Percentiles rank a stretch among this genome's conserved stretches.
Conservation (phyloP, 352 stramenopile genomes). For the Nothophytophthora sp. region DNA sequence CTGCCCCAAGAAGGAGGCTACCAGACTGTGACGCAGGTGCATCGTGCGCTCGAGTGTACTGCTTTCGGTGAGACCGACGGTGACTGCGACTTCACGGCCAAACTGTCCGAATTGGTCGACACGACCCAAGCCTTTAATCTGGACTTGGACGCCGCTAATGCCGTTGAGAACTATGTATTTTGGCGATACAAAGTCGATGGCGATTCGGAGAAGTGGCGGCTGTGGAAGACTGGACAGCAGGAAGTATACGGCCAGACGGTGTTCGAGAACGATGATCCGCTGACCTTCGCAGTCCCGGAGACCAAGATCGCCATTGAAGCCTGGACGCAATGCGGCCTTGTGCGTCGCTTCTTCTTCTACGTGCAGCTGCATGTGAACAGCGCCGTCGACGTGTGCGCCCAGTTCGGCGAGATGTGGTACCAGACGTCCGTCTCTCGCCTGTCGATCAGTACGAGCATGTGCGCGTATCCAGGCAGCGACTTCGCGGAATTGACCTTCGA, state of each 20-base stretch:
- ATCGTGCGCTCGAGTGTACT: slow-evolving; percentile 55
- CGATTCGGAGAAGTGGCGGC: slow-evolving; percentile 34
- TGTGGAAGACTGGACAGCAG: slow-evolving; percentile 38
- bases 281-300: slow-evolving; percentile 40
- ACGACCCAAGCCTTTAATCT: slow-evolving; percentile 26
- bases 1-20: slow-evolving; percentile 38
- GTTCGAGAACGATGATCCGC: slow-evolving; percentile 20
- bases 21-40: slow-evolving; percentile 61
- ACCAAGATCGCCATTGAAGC: slow-evolving; percentile 58
- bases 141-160: not conserved
- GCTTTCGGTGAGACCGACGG: slow-evolving; percentile 28
- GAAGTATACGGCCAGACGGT: slow-evolving; percentile 4
- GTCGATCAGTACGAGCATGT: slow-evolving; percentile 34
- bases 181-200: slow-evolving; percentile 63
- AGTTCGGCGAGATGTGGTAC: slow-evolving; percentile 74
- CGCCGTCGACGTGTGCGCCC: slow-evolving; percentile 45
- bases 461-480: slow-evolving; percentile 55
- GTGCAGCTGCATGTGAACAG: slow-evolving; percentile 55
- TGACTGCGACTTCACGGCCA: slow-evolving; percentile 36
- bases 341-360: slow-evolving; percentile 46
- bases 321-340: slow-evolving; percentile 60
- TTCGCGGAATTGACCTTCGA: slow-evolving; percentile 72
- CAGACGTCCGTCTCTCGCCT: slow-evolving; percentile 40
- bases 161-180: slow-evolving; percentile 48
- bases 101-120: slow-evolving; percentile 42